A percentile compares a stretch with the other conserved stretches of the same genome.
Conservation (phyloP, 495 filamentous ascomycete species). For the Aspergillus heteromorphus region DNA sequence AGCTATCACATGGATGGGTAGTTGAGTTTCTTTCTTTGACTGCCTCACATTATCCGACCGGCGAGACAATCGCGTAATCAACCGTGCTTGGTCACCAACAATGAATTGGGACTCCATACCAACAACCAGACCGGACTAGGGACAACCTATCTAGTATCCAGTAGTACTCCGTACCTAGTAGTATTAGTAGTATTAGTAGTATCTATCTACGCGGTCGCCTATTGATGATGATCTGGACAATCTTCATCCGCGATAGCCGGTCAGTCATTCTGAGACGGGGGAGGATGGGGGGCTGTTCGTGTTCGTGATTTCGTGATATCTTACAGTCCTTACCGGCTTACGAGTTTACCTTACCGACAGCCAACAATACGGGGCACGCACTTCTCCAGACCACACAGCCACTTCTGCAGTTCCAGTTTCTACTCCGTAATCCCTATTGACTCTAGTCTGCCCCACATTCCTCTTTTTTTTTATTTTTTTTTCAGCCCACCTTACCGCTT, state of each 20-base stretch:
- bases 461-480: slow-evolving; percentile 10
- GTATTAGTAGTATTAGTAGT: too few species aligned
- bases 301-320: slow-evolving; percentile 1
- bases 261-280: slow-evolving; percentile 5
- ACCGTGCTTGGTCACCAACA: background rate
- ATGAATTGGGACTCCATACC: background rate
- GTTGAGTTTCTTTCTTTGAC: background rate
- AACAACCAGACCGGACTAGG: background rate
- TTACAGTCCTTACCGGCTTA: slow-evolving; percentile 3
- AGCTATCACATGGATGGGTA: slow-evolving; percentile 1
- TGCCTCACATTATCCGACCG: background rate
- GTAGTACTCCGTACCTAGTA: too few species aligned
- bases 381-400: slow-evolving; percentile 21
- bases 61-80: slow-evolving; percentile 6
- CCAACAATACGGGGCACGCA: slow-evolving; percentile 19
- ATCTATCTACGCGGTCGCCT: background rate
- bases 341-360: background rate
- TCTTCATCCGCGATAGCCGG: slow-evolving; percentile 28
- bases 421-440: slow-evolving; percentile 19
- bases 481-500: background rate
- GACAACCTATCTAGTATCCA: too few species aligned
- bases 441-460: slow-evolving; percentile 14
- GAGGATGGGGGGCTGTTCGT: background rate
- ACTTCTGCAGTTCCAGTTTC: slow-evolving; percentile 22
- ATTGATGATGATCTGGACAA: background rate